Conservation (phyloP, 176 grass and related monocot genomes). For the Hsuehochloa calcarea region DNA sequence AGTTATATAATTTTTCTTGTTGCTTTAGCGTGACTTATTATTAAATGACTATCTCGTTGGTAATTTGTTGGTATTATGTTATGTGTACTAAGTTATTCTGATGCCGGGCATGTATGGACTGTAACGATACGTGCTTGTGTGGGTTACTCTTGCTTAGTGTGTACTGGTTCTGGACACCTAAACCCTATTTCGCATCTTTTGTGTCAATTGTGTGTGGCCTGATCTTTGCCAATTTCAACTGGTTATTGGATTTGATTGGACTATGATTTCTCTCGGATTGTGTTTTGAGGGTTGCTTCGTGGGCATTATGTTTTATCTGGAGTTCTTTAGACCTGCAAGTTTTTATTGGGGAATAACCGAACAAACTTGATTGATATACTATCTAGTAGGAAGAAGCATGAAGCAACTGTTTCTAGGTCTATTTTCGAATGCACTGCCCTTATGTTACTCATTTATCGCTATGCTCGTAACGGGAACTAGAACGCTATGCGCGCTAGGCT, state of each 20-base stretch:
- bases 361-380: too few relatives aligned
- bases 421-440: too few relatives aligned
- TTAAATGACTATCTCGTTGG: not conserved
- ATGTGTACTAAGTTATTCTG: not conserved
- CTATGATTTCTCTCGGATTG: not conserved
- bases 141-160: not conserved
- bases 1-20: conserved; percentile 1
- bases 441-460: too few relatives aligned
- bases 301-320: not conserved
- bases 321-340: not conserved
- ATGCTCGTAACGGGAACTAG: too few relatives aligned
- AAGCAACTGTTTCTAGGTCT: too few relatives aligned
- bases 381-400: too few relatives aligned
- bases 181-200: not conserved
- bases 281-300: not conserved
- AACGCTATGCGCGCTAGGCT: too few relatives aligned
- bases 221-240: not conserved
- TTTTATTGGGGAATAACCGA: too few relatives aligned
- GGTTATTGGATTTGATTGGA: not conserved
- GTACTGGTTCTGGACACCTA: not conserved
- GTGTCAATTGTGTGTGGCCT: not conserved
- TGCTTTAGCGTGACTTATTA: conserved; percentile 8
- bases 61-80: not conserved
- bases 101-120: not conserved
- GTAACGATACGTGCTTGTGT: not conserved